Evolutionary conservation across 768 basidiomycete species (phyloP), one percentile per base, ranked within the genome.

Genomic region (Cystobasidiopsis lactophilus): DNA sequence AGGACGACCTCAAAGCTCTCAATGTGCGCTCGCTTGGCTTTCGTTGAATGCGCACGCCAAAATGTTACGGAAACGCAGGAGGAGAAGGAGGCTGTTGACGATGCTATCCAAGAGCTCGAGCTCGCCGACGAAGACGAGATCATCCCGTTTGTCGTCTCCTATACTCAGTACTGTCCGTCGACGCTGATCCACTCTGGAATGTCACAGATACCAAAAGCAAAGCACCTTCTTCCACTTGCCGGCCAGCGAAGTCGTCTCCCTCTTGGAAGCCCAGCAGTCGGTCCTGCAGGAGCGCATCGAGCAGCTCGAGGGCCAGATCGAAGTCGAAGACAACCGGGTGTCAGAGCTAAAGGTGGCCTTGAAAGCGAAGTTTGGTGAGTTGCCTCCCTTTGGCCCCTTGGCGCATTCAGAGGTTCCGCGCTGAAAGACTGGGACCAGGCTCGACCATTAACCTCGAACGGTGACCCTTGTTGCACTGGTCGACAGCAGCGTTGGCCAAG

Each of bases 11-110:
- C n/a, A n/a, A n/a, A n/a, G n/a, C n/a, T n/a, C n/a, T n/a, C n/a
- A n/a, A n/a, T n/a, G n/a, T n/a, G n/a, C n/a, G n/a, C n/a, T n/a
- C n/a, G n/a, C n/a, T n/a, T n/a, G n/a, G n/a, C n/a, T n/a, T n/a
- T n/a, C n/a, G n/a, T n/a, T n/a, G n/a, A n/a, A 52, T 44, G 11
- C 40, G 14, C 11, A 21, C 5, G 24, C 27, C 21, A 44, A 29
- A 29, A 38, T 41, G 33, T 31, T 47, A 19, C 11, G 35, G 30
- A 31, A 38, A 21, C 21, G 40, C 30, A 95, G 86, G 78, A 82
- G 74, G 86, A 91, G 69, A 89, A 89, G 68, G 89, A 93, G 60
- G 81, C 85, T 2, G 75, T 91, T 14, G 85, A 91, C 55, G 89
- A 95, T 65, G 74, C 93, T 29, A 69, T 77, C 1, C 81, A 75